A percentile compares a stretch with the other conserved stretches of the same genome.
Conservation (phyloP, 345 rosid genomes). For the rapeseed (Brassica napus) region Da-Ae NC_063440.1:19158001-19158500, state of each 20-base stretch:
- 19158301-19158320: neutral
- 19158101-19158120: too few relatives aligned
- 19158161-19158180: too few relatives aligned
- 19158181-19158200: neutral
- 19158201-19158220: neutral
- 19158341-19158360: slow-evolving; percentile 50
- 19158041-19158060: too few relatives aligned
- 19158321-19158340: slow-evolving; percentile 38
- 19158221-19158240: neutral
- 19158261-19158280: neutral
- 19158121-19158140: too few relatives aligned
- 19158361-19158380: slow-evolving; percentile 74
- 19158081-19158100: too few relatives aligned
- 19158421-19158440: slow-evolving; percentile 49
- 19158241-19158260: slow-evolving; percentile 1
- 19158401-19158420: slow-evolving; percentile 46
- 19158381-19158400: slow-evolving; percentile 57
- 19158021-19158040: too few relatives aligned
- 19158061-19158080: too few relatives aligned
- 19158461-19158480: slow-evolving; percentile 66
- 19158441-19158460: slow-evolving; percentile 64
- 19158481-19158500: slow-evolving; percentile 55
- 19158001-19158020: too few relatives aligned
- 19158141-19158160: too few relatives aligned
- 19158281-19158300: neutral